phyloP scores from a whole-genome alignment of 345 rosid species.

The Brassica incana region DNA sequence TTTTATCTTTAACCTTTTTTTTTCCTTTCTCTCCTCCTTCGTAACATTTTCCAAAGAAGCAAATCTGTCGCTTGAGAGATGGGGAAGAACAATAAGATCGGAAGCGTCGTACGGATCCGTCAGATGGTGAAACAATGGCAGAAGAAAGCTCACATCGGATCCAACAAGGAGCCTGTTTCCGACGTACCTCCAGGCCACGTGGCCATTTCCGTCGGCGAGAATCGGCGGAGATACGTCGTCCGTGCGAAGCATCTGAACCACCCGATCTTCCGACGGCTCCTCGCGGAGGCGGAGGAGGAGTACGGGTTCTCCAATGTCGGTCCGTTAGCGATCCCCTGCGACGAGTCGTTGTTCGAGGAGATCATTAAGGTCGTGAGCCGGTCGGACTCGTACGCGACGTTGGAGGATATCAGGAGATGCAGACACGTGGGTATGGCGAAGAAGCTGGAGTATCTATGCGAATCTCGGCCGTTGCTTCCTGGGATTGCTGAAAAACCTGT shows the following conservation, averaged over 20 bases:
- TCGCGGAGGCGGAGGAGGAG: constrained; percentile 79
- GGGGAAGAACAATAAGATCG: constrained; percentile 60
- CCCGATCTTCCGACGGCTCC: constrained; percentile 67
- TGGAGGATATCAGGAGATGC: constrained; percentile 59
- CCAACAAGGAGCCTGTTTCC: constrained; percentile 30
- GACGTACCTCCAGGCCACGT: constrained; percentile 88
- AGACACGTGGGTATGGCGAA: constrained; percentile 49
- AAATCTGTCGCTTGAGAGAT: constrained; percentile 18
- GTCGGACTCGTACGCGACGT: constrained; percentile 40
- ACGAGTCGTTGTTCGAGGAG: constrained; percentile 80
- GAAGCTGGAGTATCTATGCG: constrained; percentile 36
- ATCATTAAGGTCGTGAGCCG: constrained; percentile 51
- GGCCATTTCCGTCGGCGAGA: constrained; percentile 68
- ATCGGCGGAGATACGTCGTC: constrained; percentile 59
- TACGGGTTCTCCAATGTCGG: constrained; percentile 75
- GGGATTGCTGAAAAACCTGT: constrained; percentile 45
- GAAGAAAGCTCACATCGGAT: constrained; percentile 50
- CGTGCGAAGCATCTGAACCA: constrained; percentile 81
- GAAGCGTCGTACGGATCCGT: constrained; percentile 69
- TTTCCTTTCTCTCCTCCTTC: constrained; percentile 5
- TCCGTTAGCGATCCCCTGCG: constrained; percentile 77
- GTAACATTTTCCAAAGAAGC: constrained; percentile 22
- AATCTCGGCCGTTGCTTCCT: constrained; percentile 70
- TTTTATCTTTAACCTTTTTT: constrained; percentile 18
- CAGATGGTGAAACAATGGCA: constrained; percentile 86